These are phyloP conservation scores for Pseudozyma tsukubaensis DNA, from an alignment of 1,284 basidiomycete genomes.

Conservation along the genomic window DNA sequence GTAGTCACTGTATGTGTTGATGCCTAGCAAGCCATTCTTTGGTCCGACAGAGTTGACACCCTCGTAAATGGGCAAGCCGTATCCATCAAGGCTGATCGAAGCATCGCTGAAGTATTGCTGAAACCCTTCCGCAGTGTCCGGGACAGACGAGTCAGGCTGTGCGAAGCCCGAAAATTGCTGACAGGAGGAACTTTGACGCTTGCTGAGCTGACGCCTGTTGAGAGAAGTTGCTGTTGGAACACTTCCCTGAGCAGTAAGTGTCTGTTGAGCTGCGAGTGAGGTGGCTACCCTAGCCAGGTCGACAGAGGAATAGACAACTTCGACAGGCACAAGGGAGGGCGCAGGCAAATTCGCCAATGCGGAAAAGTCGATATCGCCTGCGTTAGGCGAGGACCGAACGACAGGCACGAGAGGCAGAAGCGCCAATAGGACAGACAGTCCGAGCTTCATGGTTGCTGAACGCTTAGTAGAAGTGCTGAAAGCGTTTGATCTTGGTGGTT, in stretches of 20 bases:
- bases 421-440: neutral
- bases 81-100: neutral
- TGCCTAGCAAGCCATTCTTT: conserved; percentile 8
- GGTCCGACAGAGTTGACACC: conserved; percentile 6
- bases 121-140: neutral
- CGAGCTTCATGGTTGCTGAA: conserved; percentile 4
- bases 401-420: neutral
- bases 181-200: neutral
- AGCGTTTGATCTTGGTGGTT: no score
- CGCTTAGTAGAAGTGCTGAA: no score
- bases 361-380: neutral
- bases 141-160: neutral
- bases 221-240: neutral
- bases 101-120: neutral
- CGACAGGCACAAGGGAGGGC: neutral
- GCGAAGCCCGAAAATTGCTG: neutral
- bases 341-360: neutral
- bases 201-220: neutral
- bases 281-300: neutral
- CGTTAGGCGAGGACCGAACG: neutral
- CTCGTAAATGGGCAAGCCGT: neutral
- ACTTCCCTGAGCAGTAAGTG: neutral
- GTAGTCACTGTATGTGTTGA: conserved; percentile 3
- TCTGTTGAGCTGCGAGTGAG: neutral
- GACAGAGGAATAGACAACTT: neutral